These are phyloP conservation scores for Xylaria sp. DNA, from an alignment of 2,329 filamentous ascomycete genomes.

Conservation along the genomic window DNA sequence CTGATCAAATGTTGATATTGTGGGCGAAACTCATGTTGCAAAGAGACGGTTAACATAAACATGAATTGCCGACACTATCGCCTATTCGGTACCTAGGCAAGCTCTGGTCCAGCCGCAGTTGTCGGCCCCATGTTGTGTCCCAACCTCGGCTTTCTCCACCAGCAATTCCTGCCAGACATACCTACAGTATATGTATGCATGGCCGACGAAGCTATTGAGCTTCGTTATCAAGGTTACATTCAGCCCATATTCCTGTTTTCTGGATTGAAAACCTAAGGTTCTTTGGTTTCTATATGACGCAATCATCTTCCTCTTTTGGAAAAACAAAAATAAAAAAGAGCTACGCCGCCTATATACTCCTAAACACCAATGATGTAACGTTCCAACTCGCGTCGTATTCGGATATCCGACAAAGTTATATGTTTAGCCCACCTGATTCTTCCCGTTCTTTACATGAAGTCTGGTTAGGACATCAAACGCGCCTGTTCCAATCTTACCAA, in stretches of 20 bases:
- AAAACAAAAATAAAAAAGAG: neutral
- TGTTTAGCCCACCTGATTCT: slow-evolving; percentile 37
- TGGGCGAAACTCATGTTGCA: too few species aligned
- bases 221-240: too few species aligned
- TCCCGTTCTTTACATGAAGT: slow-evolving; percentile 59
- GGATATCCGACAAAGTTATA: neutral
- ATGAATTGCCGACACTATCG: neutral
- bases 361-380: slow-evolving; percentile 21
- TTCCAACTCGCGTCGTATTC: neutral
- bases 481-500: slow-evolving; percentile 86
- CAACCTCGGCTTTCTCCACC: neutral
- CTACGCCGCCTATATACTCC: neutral
- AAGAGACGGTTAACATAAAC: neutral
- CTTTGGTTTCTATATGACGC: too few species aligned
- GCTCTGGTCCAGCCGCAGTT: too few species aligned
- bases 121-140: neutral
- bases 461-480: slow-evolving; percentile 83
- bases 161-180: too few species aligned
- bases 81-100: too few species aligned
- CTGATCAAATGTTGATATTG: neutral
- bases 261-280: too few species aligned
- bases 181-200: too few species aligned
- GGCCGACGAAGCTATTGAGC: too few species aligned
- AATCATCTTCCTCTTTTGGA: neutral
- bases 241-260: too few species aligned